Percentiles rank a stretch among this genome's conserved stretches.
Conservation (phyloP, 116 monocot species). For the Posidonia oceanica region DNA sequence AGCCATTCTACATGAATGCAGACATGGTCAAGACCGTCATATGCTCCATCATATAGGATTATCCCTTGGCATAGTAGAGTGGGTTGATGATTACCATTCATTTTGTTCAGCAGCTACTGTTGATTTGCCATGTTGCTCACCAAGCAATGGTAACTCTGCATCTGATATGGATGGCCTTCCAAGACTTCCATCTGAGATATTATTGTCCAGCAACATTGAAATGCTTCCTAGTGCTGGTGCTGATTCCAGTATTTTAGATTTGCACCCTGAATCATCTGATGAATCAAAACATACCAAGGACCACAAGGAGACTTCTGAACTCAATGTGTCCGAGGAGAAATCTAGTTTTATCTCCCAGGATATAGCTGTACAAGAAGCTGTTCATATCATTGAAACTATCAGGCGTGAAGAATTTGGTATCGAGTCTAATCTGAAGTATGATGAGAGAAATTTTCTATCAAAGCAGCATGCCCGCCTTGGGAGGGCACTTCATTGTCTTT, state of each 20-base stretch:
- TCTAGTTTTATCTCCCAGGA: no score
- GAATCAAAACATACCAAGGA: no score
- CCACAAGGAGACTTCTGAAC: no score
- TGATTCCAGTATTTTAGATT: no score
- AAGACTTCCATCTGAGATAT: no score
- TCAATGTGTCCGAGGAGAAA: no score
- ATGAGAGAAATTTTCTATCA: conserved; percentile 43
- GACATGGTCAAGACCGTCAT: conserved; percentile 25
- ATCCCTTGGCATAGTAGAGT: conserved; percentile 68
- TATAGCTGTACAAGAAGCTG: conserved; percentile 21
- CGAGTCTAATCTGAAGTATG: conserved; percentile 29
- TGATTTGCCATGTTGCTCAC: no score
- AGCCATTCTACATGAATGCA: conserved; percentile 46
- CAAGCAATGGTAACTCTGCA: no score
- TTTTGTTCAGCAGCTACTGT: conserved; percentile 22
- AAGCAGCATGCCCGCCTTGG: conserved; percentile 92
- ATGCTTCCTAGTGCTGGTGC: no score
- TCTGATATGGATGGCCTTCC: no score
- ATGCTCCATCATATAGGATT: conserved; percentile 93
- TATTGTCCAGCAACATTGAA: no score
- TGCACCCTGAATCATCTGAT: no score
- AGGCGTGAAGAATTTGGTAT: conserved; percentile 83
- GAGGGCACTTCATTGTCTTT: conserved; percentile 81
- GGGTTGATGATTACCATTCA: conserved; percentile 48
- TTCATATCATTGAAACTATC: conserved; percentile 53